Percentiles rank a stretch among this genome's conserved stretches.
Conservation (phyloP, 371 early-diverging fungal species). For the Dichotomocladium elegans region DNA sequence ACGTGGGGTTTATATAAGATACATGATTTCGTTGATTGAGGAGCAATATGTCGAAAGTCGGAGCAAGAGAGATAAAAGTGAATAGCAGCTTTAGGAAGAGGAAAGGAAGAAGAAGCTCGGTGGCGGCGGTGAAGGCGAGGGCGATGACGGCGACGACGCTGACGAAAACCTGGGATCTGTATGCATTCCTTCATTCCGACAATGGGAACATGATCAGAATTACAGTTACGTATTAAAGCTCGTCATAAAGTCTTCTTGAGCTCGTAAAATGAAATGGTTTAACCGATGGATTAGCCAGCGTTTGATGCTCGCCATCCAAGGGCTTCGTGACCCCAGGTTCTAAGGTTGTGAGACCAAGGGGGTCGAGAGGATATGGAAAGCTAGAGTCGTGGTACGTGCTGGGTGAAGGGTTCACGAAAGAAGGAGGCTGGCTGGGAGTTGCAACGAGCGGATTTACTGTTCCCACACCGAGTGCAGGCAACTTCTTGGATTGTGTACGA, state of each 20-base stretch:
- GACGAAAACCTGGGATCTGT: not conserved
- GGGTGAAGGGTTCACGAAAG: not conserved
- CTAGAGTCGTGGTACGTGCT: not conserved
- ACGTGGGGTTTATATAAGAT: too few relatives aligned
- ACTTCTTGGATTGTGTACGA: not conserved
- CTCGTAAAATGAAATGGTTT: slow-evolving; percentile 34
- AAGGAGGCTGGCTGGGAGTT: not conserved
- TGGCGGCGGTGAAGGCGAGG: too few relatives aligned
- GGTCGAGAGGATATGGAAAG: not conserved
- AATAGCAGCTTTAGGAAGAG: too few relatives aligned
- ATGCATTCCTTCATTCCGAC: not conserved
- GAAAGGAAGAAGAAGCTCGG: too few relatives aligned
- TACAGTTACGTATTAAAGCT: slow-evolving; percentile 15
- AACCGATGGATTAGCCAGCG: slow-evolving; percentile 3
- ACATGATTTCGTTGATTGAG: too few relatives aligned
- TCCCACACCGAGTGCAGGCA: not conserved
- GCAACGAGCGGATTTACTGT: not conserved
- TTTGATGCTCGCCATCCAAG: not conserved
- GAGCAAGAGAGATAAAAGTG: too few relatives aligned
- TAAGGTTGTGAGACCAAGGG: not conserved
- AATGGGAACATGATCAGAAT: not conserved
- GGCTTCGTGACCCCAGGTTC: not conserved
- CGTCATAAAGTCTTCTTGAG: slow-evolving; percentile 23
- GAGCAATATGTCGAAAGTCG: too few relatives aligned
- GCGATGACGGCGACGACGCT: not conserved